Evolutionary conservation across 208 protist species (phyloP).

Genomic region (Trypanosoma melophagium): DNA sequence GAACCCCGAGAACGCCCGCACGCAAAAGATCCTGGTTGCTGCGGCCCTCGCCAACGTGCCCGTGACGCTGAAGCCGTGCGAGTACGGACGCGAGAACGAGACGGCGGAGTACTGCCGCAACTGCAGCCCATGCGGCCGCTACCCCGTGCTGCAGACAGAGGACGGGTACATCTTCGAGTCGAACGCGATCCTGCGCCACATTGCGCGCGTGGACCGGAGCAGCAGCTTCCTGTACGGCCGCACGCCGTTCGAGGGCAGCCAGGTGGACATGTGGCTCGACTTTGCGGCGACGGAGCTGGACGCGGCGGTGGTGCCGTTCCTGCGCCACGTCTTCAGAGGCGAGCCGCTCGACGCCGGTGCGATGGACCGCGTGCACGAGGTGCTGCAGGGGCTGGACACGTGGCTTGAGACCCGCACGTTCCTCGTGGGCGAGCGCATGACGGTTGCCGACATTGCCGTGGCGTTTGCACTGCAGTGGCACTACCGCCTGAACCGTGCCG

Average conservation of each 20-base stretch:
- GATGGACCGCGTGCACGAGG: constrained; percentile 40
- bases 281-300: constrained; percentile 72
- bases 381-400: constrained; percentile 56
- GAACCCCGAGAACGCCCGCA: constrained; percentile 53
- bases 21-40: constrained; percentile 63
- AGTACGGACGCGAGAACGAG: constrained; percentile 67
- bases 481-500: constrained; percentile 43
- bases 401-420: constrained; percentile 83
- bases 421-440: constrained; percentile 83
- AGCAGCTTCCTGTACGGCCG: constrained; percentile 67
- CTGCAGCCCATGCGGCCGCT: constrained; percentile 66
- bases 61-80: constrained; percentile 40
- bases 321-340: constrained; percentile 30
- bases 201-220: constrained; percentile 65
- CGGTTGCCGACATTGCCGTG: constrained; percentile 71
- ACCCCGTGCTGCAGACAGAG: constrained; percentile 72
- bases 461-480: constrained; percentile 63
- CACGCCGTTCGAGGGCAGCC: constrained; percentile 65
- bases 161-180: constrained; percentile 87
- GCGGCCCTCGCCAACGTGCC: constrained; percentile 67
- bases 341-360: constrained; percentile 30
- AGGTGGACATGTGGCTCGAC: constrained; percentile 91
- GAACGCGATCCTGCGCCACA: constrained; percentile 81
- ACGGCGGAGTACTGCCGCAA: constrained; percentile 56
- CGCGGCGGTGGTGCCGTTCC: constrained; percentile 32